These are phyloP conservation scores for Mercurialis annua DNA, from an alignment of 345 rosid species.

Conservation along the genomic window DNA sequence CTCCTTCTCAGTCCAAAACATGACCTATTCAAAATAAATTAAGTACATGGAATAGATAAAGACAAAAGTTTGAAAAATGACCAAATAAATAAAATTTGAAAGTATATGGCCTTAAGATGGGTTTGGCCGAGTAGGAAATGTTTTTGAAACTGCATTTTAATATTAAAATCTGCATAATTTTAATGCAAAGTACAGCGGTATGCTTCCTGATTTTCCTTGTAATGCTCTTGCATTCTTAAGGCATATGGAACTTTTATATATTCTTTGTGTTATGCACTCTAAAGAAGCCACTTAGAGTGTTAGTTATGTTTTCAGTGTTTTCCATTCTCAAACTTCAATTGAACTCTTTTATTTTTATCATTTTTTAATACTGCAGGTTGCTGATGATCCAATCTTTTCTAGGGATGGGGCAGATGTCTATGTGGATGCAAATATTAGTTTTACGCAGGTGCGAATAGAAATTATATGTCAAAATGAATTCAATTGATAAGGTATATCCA, in stretches of 20 bases:
- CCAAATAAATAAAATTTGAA: too few relatives aligned
- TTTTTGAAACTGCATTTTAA: background rate
- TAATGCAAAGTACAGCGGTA: background rate
- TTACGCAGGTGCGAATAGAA: conserved; percentile 67
- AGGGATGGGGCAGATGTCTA: conserved; percentile 91
- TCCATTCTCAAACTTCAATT: background rate
- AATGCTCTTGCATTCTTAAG: background rate
- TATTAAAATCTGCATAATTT: background rate
- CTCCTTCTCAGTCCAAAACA: too few relatives aligned
- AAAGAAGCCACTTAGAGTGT: too few relatives aligned
- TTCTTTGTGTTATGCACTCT: background rate
- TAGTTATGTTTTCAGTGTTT: background rate
- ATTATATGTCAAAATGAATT: conserved; percentile 11
- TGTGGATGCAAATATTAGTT: conserved; percentile 77
- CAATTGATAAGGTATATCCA: background rate
- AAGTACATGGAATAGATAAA: too few relatives aligned
- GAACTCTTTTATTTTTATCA: conserved; percentile 11
- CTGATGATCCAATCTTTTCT: conserved; percentile 66
- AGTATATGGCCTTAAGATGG: too few relatives aligned
- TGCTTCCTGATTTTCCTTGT: background rate
- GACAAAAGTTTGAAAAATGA: too few relatives aligned
- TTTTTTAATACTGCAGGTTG: conserved; percentile 52
- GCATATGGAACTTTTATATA: background rate
- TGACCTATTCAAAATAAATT: too few relatives aligned
- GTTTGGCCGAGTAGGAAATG: background rate